phyloP scores from a whole-genome alignment of 1,284 basidiomycete genomes.

The Trichosporon ovoides region DNA sequence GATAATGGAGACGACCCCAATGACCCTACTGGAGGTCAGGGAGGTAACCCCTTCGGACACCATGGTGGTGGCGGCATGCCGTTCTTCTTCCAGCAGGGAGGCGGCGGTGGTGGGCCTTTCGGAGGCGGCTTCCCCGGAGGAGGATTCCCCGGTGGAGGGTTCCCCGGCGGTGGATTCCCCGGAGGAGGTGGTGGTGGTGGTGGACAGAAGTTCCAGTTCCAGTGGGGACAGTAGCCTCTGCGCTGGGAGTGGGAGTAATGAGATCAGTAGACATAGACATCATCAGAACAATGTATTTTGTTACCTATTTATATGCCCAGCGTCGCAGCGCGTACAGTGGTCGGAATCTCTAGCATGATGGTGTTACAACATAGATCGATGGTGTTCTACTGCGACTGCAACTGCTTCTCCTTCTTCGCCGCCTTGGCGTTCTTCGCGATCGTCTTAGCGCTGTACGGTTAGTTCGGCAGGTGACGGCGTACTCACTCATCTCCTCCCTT shows the following conservation, averaged over 20 bases:
- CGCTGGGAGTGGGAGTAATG: no score
- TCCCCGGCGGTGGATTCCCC: constrained; percentile 34
- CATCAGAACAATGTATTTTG: no score
- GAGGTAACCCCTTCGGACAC: constrained; percentile 50
- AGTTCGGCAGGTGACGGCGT: background rate
- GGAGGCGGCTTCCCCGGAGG: constrained; percentile 26
- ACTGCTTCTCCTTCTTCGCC: constrained; percentile 1
- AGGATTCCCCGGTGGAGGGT: constrained; percentile 14
- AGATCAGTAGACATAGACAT: no score
- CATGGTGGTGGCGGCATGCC: constrained; percentile 52
- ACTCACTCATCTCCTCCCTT: constrained; percentile 30
- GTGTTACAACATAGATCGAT: background rate
- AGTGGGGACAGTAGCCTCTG: constrained; percentile 39
- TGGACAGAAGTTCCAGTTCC: constrained; percentile 50
- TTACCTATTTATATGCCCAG: no score
- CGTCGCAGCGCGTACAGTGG: no score
- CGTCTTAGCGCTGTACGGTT: background rate
- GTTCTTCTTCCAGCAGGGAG: constrained; percentile 53
- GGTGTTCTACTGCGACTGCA: no score
- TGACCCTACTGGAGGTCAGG: constrained; percentile 66
- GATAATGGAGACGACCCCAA: constrained; percentile 97
- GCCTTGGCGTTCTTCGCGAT: background rate
- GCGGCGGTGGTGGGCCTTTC: constrained; percentile 46
- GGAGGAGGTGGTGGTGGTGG: no score
- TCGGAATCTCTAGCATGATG: background rate